Evolutionary conservation across 192 early-diverging fungal genomes (phyloP), one percentile per base, ranked within the genome.

Genomic region (Coemansia sp.): DNA sequence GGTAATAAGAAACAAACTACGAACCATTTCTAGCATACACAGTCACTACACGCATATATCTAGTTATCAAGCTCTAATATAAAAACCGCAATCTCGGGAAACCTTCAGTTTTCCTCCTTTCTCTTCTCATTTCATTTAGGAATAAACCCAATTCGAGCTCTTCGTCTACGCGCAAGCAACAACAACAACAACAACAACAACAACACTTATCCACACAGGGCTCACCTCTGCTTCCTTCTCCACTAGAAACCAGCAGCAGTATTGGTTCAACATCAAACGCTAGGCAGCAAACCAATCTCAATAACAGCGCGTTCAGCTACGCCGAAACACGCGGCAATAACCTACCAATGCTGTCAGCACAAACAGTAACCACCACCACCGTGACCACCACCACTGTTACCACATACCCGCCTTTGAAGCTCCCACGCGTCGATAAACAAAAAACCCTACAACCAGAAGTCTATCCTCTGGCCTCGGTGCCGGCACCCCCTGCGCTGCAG

Each of bases 331-430:
- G 35, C 75, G 77, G 18, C 68, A 65, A 51, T 68, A 72, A 38
- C 74, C 84, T 9, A 77, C 85, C 65, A 51, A 83, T 71, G 83
- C 87, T 65, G 56, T 88, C 80, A 2, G 85, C 86, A 14, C 88
- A 85, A 51, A 90, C 86, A 37, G 88, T 87, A 4, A 88, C 87
- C 1, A 90, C 89, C 17, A 90, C 89, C 2, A 91, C 91, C 1
- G 91, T 92, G 28, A 92, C 91, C 1, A 92, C 91, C 3, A 94
- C 91, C 0, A 93, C 91, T 2, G 92, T 92, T 4, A 95, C 92
- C 0, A 91, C 89, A 6, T 95, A 88, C 72, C 92, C 92, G 5
- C 91, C 92, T 12, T 72, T 94, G 8, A 66, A 85, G 51, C 76
- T 95, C 52, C 87, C 86, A 3, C 88, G 86, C 15, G 88, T 89